Evolutionary conservation across 306 rosid species (phyloP).

Genomic region (Adenanthera pavonina): DNA sequence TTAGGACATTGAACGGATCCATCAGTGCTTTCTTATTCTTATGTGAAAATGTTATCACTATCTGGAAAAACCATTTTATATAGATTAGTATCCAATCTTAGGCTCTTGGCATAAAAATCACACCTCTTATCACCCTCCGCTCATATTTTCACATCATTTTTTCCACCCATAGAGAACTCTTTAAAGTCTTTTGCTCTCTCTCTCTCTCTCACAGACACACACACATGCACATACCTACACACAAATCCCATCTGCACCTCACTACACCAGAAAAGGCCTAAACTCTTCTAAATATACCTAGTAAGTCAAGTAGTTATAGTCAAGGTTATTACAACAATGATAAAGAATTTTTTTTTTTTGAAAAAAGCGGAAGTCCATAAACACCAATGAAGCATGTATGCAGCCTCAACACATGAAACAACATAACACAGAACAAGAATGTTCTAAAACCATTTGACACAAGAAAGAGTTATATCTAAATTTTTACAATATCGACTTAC

Average conservation of each 20-base stretch:
- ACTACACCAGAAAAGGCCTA: background rate
- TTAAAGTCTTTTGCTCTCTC: background rate
- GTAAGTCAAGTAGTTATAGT: background rate
- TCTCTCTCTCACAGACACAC: background rate
- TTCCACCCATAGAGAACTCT: background rate
- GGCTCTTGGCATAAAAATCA: background rate
- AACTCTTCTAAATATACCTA: background rate
- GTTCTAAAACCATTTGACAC: background rate
- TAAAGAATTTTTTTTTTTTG: background rate
- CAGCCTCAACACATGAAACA: background rate
- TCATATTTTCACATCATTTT: background rate
- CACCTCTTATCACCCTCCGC: background rate
- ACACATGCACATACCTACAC: no score
- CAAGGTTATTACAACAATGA: background rate
- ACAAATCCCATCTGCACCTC: background rate
- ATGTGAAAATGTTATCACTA: background rate
- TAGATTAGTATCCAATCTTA: background rate
- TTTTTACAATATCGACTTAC: background rate
- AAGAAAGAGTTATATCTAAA: background rate
- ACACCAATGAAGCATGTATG: background rate
- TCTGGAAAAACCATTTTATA: background rate
- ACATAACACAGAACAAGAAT: background rate
- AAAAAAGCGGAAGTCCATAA: background rate
- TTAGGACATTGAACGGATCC: background rate
- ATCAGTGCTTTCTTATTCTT: background rate